Evolutionary conservation across 306 rosid genomes (phyloP), one percentile per base, ranked within the genome.

Genomic region (Sesbania bispinosa): DNA sequence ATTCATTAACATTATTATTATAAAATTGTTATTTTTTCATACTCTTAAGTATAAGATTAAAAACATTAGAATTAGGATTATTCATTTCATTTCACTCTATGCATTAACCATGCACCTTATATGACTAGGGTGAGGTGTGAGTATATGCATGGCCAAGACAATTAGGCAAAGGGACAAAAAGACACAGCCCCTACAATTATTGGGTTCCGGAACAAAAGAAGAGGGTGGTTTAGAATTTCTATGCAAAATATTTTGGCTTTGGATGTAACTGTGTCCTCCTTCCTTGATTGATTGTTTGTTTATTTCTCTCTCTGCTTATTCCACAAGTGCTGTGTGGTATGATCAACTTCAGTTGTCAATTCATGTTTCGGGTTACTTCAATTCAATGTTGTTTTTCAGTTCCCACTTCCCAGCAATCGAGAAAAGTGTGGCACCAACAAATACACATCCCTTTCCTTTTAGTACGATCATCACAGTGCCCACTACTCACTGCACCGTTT

Each of bases 301-400:
- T 53, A n/a, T 11, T 6, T 30, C 14, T 36, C 38, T 41, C 7
- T 39, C 3, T 47, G 4, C 51, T 21, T 19, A 3, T 23, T 73
- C 71, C 42, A 15, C 38, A 24, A 18, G 43, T 48, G 39, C 38
- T 32, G 62, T 26, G 15, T 7, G 0, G 2, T 24, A 58, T 43
- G 53, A 77, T 74, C 68, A 51, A 42, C 71, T 72, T 74, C 88
- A 78, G 67, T 76, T 76, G 86, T 82, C 84, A 82, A 82, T 79
- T 81, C 82, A 79, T 76, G 84, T 72, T 76, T 29, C 14, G 42
- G 29, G 79, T 62, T 79, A 67, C 75, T 83, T 83, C 77, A 59
- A 69, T 69, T 84, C 81, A 43, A 72, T 47, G 79, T 55, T 14
- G 5, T 78, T 78, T 78, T 27, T 66, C 60, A 52, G 50, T 72